Evolutionary conservation across 2,329 filamentous ascomycete species (phyloP).

Genomic region (Elsinoe arachidis): DNA sequence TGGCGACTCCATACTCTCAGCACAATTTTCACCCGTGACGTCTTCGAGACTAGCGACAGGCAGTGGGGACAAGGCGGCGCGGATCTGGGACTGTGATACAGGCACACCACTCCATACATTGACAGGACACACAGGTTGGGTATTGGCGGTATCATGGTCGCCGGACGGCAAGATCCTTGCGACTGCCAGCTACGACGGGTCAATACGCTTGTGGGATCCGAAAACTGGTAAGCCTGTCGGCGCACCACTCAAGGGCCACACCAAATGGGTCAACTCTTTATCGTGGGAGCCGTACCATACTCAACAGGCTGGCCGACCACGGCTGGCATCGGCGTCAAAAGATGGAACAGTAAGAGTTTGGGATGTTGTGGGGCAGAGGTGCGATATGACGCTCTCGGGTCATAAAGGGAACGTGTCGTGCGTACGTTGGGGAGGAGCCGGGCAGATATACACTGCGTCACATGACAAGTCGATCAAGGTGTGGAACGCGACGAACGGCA

Average conservation of each 20-base stretch:
- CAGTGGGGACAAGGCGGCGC: constrained; percentile 80
- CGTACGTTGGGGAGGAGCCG: constrained; percentile 89
- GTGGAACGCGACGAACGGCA: constrained; percentile 75
- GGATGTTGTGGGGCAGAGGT: constrained; percentile 68
- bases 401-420: constrained; percentile 86
- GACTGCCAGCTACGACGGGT: constrained; percentile 88
- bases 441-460: constrained; percentile 71
- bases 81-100: constrained; percentile 92
- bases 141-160: constrained; percentile 77
- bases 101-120: constrained; percentile 81
- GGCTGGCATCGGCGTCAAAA: constrained; percentile 80
- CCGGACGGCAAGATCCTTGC: constrained; percentile 74
- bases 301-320: constrained; percentile 62
- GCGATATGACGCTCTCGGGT: constrained; percentile 74
- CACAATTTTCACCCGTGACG: constrained; percentile 72
- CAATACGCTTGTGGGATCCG: constrained; percentile 81
- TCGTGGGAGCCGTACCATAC: constrained; percentile 92
- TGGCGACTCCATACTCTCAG: constrained; percentile 78
- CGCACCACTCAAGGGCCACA: constrained; percentile 69
- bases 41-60: constrained; percentile 77
- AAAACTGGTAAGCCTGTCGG: constrained; percentile 68
- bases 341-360: constrained; percentile 83
- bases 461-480: constrained; percentile 90
- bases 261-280: constrained; percentile 79
- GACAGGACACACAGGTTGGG: constrained; percentile 83